Conservation (phyloP, 306 rosid species). For the Datisca glomerata region DNA sequence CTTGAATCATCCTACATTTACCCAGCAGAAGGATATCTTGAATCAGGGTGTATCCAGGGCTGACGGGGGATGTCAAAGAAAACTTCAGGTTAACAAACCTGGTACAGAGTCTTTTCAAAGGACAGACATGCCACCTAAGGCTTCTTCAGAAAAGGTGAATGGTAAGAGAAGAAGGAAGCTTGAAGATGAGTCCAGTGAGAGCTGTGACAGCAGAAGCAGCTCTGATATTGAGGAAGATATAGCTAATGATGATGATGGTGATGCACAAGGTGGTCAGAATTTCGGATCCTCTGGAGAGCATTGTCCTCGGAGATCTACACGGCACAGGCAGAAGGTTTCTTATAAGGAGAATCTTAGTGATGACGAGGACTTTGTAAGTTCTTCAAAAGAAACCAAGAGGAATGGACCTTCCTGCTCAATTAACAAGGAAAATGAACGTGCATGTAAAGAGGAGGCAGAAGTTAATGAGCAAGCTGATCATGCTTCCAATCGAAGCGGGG, state of each 20-base stretch:
- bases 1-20: conserved; percentile 33
- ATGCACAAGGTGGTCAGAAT: conserved; percentile 17
- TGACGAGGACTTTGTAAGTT: conserved; percentile 12
- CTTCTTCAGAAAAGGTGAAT: conserved; percentile 25
- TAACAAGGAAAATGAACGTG: conserved; percentile 14
- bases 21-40: conserved; percentile 24
- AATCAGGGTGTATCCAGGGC: conserved; percentile 27
- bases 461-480: conserved; percentile 22
- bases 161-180: conserved; percentile 45
- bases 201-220: conserved; percentile 32
- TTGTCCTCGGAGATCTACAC: conserved; percentile 56
- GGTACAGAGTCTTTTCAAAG: conserved; percentile 16
- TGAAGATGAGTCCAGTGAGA: conserved; percentile 46
- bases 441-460: conserved; percentile 24
- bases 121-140: conserved; percentile 13
- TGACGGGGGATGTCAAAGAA: conserved; percentile 26
- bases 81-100: conserved; percentile 19
- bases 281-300: conserved; percentile 21
- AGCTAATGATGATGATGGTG: conserved; percentile 20
- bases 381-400: conserved; percentile 30
- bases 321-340: conserved; percentile 59
- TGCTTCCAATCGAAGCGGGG: conserved; percentile 22
- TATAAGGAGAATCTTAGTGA: conserved; percentile 66
- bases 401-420: conserved; percentile 22
- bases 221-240: conserved; percentile 48